Evolutionary conservation across 202 grass and related monocot genomes (phyloP).

Genomic region (Carex arenaria): DNA sequence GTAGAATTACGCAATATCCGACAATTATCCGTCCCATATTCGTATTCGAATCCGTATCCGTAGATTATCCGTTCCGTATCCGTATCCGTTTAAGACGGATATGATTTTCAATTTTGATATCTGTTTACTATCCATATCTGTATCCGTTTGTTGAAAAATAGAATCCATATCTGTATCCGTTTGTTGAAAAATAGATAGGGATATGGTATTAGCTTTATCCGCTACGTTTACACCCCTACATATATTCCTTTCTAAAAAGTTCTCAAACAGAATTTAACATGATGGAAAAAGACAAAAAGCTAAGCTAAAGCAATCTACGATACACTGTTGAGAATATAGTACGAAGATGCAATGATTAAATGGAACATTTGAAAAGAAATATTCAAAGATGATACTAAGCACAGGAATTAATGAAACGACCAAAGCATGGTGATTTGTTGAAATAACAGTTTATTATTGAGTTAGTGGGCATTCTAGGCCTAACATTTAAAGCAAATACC

Average conservation of each 20-base stretch:
- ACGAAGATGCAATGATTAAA: background rate
- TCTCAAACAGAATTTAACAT: background rate
- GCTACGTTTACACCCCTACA: too few species aligned
- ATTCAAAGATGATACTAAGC: background rate
- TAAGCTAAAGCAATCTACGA: background rate
- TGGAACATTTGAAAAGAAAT: background rate
- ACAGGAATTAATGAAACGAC: background rate
- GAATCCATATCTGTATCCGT: too few species aligned
- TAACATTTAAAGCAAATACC: background rate
- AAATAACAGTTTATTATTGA: background rate
- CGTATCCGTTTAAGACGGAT: too few species aligned
- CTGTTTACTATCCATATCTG: too few species aligned
- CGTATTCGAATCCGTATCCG: too few species aligned
- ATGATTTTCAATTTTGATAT: too few species aligned
- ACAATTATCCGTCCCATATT: too few species aligned
- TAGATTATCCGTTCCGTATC: too few species aligned
- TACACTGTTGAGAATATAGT: background rate
- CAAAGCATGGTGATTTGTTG: background rate
- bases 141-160: too few species aligned
- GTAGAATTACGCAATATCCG: too few species aligned
- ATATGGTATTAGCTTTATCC: too few species aligned
- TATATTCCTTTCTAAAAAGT: conserved; percentile 1
- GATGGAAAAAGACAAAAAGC: background rate
- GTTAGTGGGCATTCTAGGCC: background rate
- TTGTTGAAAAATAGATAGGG: too few species aligned